A percentile compares a stretch with the other conserved stretches of the same genome.
phyloP scores from a whole-genome alignment of 2,329 filamentous ascomycete genomes.

The Trichoderma pleuroti region DNA sequence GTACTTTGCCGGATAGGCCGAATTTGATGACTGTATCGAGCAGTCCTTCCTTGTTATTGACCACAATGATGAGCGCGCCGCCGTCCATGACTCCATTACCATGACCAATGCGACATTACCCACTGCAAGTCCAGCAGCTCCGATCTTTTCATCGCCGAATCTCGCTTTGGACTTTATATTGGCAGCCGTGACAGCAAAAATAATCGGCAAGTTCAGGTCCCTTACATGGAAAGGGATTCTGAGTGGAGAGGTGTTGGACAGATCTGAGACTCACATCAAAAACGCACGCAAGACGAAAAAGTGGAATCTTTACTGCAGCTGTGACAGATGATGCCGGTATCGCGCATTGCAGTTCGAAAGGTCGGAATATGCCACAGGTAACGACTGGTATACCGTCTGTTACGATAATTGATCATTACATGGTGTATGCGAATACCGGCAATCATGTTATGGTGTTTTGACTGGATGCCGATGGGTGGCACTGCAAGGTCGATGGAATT shows the following conservation, averaged over 20 bases:
- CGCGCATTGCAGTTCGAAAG: constrained; percentile 24
- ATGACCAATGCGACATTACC: background rate
- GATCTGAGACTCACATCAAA: background rate
- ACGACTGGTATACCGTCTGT: constrained; percentile 19
- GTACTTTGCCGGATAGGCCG: background rate
- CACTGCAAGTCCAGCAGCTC: background rate
- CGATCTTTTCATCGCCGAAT: constrained; percentile 14
- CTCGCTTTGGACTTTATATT: constrained; percentile 21
- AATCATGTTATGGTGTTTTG: constrained; percentile 22
- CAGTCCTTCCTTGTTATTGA: background rate
- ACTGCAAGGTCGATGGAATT: constrained; percentile 18
- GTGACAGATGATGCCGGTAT: constrained; percentile 20
- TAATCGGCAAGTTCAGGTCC: constrained; percentile 21
- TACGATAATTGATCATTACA: constrained; percentile 21
- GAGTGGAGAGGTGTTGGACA: background rate
- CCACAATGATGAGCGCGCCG: background rate
- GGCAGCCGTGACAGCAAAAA: background rate
- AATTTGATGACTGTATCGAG: background rate
- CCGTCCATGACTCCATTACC: background rate
- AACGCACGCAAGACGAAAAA: constrained; percentile 19
- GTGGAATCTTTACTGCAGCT: constrained; percentile 24
- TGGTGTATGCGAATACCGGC: constrained; percentile 23
- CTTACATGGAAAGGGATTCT: constrained; percentile 19
- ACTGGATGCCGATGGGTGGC: constrained; percentile 11
- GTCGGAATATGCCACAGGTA: constrained; percentile 18